Evolutionary conservation across 495 filamentous ascomycete species (phyloP), one percentile per base, ranked within the genome.

Genomic region (Daldinia concentrica): DNA sequence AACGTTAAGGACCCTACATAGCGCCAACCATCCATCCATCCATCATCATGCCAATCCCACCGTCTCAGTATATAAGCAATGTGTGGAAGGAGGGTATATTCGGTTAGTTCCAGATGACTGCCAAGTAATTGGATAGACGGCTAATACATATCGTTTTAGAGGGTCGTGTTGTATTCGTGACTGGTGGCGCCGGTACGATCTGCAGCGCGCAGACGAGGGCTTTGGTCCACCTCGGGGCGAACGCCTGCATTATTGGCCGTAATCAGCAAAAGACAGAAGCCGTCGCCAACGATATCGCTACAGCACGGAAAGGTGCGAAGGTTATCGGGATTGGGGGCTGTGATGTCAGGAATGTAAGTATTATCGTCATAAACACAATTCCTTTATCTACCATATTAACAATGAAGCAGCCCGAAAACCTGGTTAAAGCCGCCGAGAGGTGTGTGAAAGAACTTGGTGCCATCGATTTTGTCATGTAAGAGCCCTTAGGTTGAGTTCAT

Each of bases 391-490:
- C 5, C 1, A 19, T 52, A 62, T 56, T 77, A 26, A 76, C 62
- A 19, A 34, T 41, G 52, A 8, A 54, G 45, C 85, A 90, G 74
- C 80, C 87, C 12, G 90, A 91, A 1, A 86, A 81, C 60, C 75
- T 99, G 63, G 83, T 91, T 60, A 79, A 82, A 17, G 95, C 95
- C 0, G 95, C 90, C 1, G 90, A 92, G 59, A 85, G 85, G 60
- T 97, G 93, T 74, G 90, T 90, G 2, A 83, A 87, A 66, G 93
- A 98, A 77, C 82, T 99, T 7, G 95, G 95, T 1, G 83, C 84
- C 1, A 92, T 99, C 58, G 95, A 99, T 78, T 98, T 87, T 78
- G 93, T 96, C n/a, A 94, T 99, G 93, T 95, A 82, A 63, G 87
- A 77, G 29, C 48, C 50, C n/a, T n/a, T n/a, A n/a, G 14, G 12